Conservation (phyloP, 768 basidiomycete species). For the Calvatia gigantea region DNA sequence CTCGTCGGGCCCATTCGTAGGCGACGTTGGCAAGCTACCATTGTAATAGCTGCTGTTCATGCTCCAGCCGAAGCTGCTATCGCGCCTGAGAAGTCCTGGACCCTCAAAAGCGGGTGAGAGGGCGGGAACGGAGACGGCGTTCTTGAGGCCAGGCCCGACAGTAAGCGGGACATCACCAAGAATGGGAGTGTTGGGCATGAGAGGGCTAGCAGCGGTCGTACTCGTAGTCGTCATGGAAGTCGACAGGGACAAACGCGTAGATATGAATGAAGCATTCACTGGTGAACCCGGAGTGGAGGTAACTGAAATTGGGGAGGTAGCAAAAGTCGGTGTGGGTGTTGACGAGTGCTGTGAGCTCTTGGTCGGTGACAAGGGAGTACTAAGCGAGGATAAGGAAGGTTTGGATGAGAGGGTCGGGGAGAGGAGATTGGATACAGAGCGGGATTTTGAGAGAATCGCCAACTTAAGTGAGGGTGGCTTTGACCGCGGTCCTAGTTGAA, state of each 20-base stretch:
- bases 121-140: constrained; percentile 1
- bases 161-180: neutral
- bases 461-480: constrained; percentile 9
- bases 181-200: constrained; percentile 3
- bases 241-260: constrained; percentile 3
- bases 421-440: neutral
- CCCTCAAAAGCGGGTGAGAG: constrained; percentile 4
- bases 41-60: neutral
- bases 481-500: neutral
- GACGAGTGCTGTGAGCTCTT: neutral
- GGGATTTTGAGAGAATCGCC: neutral
- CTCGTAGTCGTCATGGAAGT: constrained; percentile 8
- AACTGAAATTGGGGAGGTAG: neutral
- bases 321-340: neutral
- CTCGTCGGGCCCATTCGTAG: neutral
- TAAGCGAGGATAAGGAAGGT: neutral
- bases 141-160: constrained; percentile 5
- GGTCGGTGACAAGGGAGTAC: neutral
- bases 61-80: neutral
- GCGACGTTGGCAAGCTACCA: neutral
- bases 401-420: constrained; percentile 5
- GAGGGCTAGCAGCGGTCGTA: constrained; percentile 6
- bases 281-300: neutral
- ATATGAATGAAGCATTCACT: neutral
- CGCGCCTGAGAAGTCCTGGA: neutral